Conservation (phyloP, 345 rosid species). For the Arabis hirsuta region DNA sequence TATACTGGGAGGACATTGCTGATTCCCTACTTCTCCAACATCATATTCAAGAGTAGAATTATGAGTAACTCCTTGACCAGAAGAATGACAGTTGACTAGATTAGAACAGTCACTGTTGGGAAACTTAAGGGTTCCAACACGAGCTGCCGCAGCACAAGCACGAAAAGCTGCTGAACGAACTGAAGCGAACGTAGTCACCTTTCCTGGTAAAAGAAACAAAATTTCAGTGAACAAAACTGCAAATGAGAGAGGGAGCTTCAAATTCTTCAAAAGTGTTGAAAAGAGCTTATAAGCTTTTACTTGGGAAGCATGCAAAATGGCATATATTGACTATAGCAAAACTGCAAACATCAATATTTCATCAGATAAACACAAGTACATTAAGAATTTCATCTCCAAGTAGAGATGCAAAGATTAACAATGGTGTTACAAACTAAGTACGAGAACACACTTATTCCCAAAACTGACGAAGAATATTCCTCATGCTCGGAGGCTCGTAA, state of each 20-base stretch:
- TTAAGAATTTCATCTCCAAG: not conserved
- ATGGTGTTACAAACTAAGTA: not conserved
- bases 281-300: not conserved
- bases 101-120: conserved; percentile 36
- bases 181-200: conserved; percentile 60
- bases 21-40: conserved; percentile 45
- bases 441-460: not conserved
- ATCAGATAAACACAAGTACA: not conserved
- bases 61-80: conserved; percentile 43
- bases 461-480: conserved; percentile 25
- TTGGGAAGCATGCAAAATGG: conserved; percentile 19
- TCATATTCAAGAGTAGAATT: conserved; percentile 37
- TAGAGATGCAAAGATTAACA: not conserved
- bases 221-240: not conserved
- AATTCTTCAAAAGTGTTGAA: conserved; percentile 17
- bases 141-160: conserved; percentile 68
- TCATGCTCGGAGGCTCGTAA: conserved; percentile 23
- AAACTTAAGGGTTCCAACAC: conserved; percentile 33
- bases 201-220: conserved; percentile 21
- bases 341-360: not conserved
- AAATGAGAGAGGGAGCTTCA: conserved; percentile 24
- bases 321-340: not conserved
- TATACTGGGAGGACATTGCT: conserved; percentile 36
- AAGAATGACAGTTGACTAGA: conserved; percentile 40
- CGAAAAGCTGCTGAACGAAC: conserved; percentile 74